phyloP scores from a whole-genome alignment of 2,329 filamentous ascomycete species.

The Triangularia verruculosa region DNA sequence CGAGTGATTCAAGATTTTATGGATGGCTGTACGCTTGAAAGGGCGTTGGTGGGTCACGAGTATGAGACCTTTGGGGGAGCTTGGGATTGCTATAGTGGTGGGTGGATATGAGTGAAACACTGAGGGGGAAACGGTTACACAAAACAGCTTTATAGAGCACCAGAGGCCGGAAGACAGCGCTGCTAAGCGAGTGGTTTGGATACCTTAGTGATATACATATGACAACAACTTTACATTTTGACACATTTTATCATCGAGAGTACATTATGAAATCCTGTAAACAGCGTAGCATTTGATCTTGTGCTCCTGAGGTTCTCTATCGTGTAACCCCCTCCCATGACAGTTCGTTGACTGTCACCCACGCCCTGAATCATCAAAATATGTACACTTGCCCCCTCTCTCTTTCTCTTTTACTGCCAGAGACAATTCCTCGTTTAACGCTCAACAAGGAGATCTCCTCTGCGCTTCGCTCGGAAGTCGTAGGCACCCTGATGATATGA shows the following conservation, averaged over 20 bases:
- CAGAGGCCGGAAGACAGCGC: too few species aligned
- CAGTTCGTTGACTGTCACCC: background rate
- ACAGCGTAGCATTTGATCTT: background rate
- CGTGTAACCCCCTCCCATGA: background rate
- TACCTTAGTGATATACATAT: background rate
- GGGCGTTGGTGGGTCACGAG: too few species aligned
- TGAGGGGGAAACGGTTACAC: too few species aligned
- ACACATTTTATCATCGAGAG: background rate
- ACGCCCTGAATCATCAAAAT: background rate
- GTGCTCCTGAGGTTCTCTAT: background rate
- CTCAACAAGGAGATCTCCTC: slow-evolving; percentile 79
- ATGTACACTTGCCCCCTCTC: slow-evolving; percentile 6
- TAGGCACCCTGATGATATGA: slow-evolving; percentile 68
- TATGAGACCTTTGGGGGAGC: too few species aligned
- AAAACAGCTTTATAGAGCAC: too few species aligned
- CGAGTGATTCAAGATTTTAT: too few species aligned
- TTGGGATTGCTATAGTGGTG: too few species aligned
- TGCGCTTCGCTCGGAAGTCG: slow-evolving; percentile 81
- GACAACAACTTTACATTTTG: background rate
- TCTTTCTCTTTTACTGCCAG: background rate
- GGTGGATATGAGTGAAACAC: too few species aligned
- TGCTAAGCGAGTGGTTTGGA: too few species aligned
- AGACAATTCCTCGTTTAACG: slow-evolving; percentile 51
- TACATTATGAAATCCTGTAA: background rate
- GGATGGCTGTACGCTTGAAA: too few species aligned